phyloP scores from a whole-genome alignment of 1,139 yeast species.

The Taphrina betulina region DNA sequence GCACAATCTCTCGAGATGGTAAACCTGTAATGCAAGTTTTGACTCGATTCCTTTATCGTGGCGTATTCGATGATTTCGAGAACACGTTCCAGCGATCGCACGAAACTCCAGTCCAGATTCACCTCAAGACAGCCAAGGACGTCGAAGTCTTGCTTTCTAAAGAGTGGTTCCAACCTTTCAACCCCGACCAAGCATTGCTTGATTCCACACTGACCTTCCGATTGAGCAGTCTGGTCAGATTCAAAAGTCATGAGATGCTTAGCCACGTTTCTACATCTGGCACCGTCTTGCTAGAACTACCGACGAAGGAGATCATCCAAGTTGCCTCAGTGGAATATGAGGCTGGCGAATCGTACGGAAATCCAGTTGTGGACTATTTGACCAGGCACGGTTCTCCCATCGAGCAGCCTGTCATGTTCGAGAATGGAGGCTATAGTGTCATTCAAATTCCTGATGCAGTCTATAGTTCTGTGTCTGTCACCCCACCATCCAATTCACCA shows the following conservation, averaged over 20 bases:
- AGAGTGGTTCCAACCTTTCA: slow-evolving; percentile 92
- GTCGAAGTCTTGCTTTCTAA: slow-evolving; percentile 90
- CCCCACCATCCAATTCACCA: slow-evolving; percentile 87
- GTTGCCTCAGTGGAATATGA: slow-evolving; percentile 84
- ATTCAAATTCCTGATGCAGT: slow-evolving; percentile 65
- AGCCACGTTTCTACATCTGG: slow-evolving; percentile 83
- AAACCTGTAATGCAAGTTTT: slow-evolving; percentile 88
- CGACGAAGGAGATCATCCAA: slow-evolving; percentile 86
- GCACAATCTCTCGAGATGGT: slow-evolving; percentile 75
- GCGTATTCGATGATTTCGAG: slow-evolving; percentile 78
- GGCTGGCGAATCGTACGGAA: slow-evolving; percentile 92
- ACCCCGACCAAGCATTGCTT: slow-evolving; percentile 66
- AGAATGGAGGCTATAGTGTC: slow-evolving; percentile 53
- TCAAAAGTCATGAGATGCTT: slow-evolving; percentile 71
- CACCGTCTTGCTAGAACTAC: slow-evolving; percentile 79
- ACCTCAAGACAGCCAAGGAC: slow-evolving; percentile 74
- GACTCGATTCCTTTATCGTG: slow-evolving; percentile 95
- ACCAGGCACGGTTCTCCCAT: slow-evolving; percentile 87
- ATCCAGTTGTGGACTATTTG: slow-evolving; percentile 94
- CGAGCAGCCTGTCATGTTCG: slow-evolving; percentile 90
- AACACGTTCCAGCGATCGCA: slow-evolving; percentile 87
- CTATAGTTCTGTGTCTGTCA: slow-evolving; percentile 50
- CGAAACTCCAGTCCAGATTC: slow-evolving; percentile 83
- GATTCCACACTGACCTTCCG: slow-evolving; percentile 84
- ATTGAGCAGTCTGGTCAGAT: slow-evolving; percentile 78